Conservation (phyloP, 495 filamentous ascomycete genomes). For the Neurospora cerealis region DNA sequence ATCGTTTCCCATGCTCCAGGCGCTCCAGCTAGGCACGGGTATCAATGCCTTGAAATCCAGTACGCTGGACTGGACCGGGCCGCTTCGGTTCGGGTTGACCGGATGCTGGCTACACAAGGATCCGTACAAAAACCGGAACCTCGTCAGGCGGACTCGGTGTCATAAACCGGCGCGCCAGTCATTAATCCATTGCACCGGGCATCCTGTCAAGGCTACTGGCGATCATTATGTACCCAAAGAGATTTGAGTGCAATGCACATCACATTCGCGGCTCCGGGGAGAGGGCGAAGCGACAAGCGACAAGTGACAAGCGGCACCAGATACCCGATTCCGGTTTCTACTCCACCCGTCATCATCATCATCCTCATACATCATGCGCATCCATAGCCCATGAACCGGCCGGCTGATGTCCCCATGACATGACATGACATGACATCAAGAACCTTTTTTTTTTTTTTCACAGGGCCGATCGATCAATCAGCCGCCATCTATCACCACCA, state of each 20-base stretch:
- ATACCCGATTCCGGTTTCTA: background rate
- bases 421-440: background rate
- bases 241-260: background rate
- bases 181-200: background rate
- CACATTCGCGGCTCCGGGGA: background rate
- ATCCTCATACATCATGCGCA: background rate
- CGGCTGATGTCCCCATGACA: background rate
- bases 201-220: background rate
- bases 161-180: background rate
- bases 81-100: background rate
- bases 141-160: background rate
- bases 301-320: background rate
- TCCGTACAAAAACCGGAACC: background rate
- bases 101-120: background rate
- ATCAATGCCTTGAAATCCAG: background rate
- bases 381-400: background rate
- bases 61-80: background rate
- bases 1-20: background rate
- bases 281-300: background rate
- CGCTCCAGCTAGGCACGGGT: background rate
- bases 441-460: slow-evolving; percentile 11
- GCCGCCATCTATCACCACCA: slow-evolving; percentile 43
- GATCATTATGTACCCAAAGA: background rate
- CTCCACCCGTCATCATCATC: background rate
- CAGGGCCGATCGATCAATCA: slow-evolving; percentile 33